Conservation (phyloP, 2,329 filamentous ascomycete species). For the Botrytis squamosa region DNA sequence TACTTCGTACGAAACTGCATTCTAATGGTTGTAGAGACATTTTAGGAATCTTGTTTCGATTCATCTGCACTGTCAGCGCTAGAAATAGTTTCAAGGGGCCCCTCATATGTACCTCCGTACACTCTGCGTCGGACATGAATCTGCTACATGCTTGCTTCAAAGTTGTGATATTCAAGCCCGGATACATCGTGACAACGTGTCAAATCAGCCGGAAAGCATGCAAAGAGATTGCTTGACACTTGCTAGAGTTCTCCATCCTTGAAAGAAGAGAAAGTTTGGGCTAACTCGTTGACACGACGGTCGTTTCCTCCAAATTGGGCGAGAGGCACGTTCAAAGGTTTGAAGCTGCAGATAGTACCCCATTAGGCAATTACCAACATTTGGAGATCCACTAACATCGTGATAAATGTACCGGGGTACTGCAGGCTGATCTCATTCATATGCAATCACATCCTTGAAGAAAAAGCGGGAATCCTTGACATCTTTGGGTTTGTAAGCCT, state of each 20-base stretch:
- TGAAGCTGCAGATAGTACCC: conserved; percentile 19
- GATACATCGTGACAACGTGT: conserved; percentile 9
- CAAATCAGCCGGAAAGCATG: not conserved
- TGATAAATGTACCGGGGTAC: conserved; percentile 12
- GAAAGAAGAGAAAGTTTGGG: not conserved
- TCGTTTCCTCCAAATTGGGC: conserved; percentile 11
- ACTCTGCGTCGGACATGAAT: not conserved
- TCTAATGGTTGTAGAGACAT: not conserved
- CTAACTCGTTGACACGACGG: conserved; percentile 6
- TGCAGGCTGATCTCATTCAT: conserved; percentile 20
- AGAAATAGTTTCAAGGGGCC: not conserved
- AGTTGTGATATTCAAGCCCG: not conserved
- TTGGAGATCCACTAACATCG: conserved; percentile 11
- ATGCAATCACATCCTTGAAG: conserved; percentile 14
- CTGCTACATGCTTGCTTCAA: not conserved
- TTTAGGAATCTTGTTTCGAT: not conserved
- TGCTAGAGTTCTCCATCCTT: not conserved
- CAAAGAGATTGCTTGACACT: not conserved
- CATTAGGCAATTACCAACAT: conserved; percentile 11
- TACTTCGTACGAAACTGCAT: not conserved
- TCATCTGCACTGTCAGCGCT: not conserved
- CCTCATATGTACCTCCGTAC: conserved; percentile 2
- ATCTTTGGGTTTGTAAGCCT: not conserved
- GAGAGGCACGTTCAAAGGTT: conserved; percentile 3
- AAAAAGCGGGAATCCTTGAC: conserved; percentile 4